phyloP scores from a whole-genome alignment of 306 rosid species.

The Coriaria nepalensis region DNA sequence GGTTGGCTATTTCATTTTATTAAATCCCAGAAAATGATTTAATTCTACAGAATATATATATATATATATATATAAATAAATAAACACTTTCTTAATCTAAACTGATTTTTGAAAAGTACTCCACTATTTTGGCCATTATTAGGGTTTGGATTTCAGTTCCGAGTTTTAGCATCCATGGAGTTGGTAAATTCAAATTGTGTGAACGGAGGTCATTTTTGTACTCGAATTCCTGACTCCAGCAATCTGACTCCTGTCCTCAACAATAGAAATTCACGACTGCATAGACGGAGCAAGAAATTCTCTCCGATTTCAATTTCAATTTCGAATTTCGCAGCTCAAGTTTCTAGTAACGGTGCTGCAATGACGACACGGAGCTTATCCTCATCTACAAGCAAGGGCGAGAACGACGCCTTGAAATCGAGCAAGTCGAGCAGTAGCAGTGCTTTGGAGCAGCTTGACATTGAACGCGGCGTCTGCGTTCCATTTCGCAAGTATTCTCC shows the following conservation, averaged over 20 bases:
- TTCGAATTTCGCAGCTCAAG: slow-evolving; percentile 28
- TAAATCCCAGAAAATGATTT: no score
- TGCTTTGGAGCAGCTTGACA: slow-evolving; percentile 88
- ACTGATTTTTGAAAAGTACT: not conserved
- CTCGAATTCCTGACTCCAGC: not conserved
- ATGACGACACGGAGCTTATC: slow-evolving; percentile 9
- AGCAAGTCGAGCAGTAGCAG: slow-evolving; percentile 27
- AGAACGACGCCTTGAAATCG: slow-evolving; percentile 11
- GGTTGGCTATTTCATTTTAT: no score
- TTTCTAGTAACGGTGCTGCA: slow-evolving; percentile 19
- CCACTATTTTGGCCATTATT: no score
- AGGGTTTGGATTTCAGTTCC: slow-evolving; percentile 5
- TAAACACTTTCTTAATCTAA: not conserved
- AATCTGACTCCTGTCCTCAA: not conserved
- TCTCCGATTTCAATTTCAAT: slow-evolving; percentile 15
- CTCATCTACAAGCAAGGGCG: not conserved
- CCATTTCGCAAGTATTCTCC: slow-evolving; percentile 98
- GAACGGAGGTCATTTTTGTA: slow-evolving; percentile 7
- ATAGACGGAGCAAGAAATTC: slow-evolving; percentile 11
- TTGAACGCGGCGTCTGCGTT: slow-evolving; percentile 93
- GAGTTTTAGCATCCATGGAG: slow-evolving; percentile 1
- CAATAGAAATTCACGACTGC: not conserved
- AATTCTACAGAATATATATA: no score
- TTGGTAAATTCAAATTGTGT: slow-evolving; percentile 7
- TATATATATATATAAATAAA: no score